Base-by-base conservation (phyloP, 208 protist genomes). In the Leishmania aethiopica region DNA sequence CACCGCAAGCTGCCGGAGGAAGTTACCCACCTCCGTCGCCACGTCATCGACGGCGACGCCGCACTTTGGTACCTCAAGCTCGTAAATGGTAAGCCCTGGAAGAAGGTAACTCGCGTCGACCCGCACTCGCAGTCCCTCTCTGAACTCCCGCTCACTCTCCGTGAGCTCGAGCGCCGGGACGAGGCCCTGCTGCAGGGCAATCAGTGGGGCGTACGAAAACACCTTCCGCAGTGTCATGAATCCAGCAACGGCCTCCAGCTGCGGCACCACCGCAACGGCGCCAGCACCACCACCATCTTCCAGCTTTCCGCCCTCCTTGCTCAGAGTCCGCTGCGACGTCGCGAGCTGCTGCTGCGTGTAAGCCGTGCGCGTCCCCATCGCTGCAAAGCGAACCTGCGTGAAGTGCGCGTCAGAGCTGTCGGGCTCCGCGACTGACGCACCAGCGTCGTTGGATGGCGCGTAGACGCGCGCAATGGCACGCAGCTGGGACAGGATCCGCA, bases 61-160 rank as follows among this genome's bases (percentile, higher is more conserved):
- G 51, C 92, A 84, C 55, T 87, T 79, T 10, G 88, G 88, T n/a
- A 94, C 84, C 83, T 97, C 92, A 51, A 97, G 57, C 77, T 97
- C 94, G 75, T 93, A 97, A 22, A 87, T 90, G 7, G 73, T 49
- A 5, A 78, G 71, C 11, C 82, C 78, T 19, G 78, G 78, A 32
- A 86, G 78, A 28, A 86, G 40, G 74, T 82, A 86, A 28, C 82
- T 86, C 42, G 72, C 80, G 57, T 86, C 82, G 10, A 86, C 78
- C 0, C 82, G 83, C 60, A 88, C 66, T 32, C 57, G 70, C 53
- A 75, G 67, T 59, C 83, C 76, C 80, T 86, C 84, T 17, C 60
- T 67, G 49, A 83, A 74, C 62, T 87, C 69, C 35, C n/a, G 45
- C 22, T 79, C 78, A 17, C 64, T 64, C 28, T 77, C 42, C 2